These are phyloP conservation scores for Rugiboletus extremiorientalis DNA, from an alignment of 1,284 basidiomycete genomes.

Conservation along the genomic window DNA sequence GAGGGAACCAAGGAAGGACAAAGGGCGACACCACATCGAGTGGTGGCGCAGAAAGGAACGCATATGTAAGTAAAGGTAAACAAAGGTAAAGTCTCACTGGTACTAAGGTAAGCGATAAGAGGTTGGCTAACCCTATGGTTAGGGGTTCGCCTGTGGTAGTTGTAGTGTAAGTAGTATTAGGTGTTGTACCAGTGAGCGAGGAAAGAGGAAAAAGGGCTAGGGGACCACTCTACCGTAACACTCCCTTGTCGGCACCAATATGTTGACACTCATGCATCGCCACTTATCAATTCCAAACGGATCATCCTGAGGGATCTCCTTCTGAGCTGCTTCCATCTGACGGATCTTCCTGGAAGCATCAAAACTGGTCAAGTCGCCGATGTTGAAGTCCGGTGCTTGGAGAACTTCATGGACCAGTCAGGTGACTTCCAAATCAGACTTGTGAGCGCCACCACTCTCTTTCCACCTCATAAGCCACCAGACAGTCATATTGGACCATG, in stretches of 20 bases:
- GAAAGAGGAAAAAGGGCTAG: no score
- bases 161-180: no score
- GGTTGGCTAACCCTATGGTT: no score
- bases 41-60: no score
- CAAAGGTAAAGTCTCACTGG: no score
- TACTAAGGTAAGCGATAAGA: no score
- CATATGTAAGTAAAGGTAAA: no score
- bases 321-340: not conserved
- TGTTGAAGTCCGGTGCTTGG: not conserved
- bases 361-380: not conserved
- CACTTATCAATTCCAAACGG: not conserved
- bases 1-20: no score
- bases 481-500: not conserved
- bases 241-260: slow-evolving; percentile 3
- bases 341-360: not conserved
- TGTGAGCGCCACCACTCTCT: not conserved
- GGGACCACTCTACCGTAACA: no score
- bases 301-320: not conserved
- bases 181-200: no score
- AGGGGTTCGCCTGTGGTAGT: no score
- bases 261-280: not conserved
- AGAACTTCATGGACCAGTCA: not conserved
- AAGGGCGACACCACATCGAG: no score
- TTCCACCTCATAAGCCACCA: slow-evolving; percentile 3
- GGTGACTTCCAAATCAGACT: not conserved